These are phyloP conservation scores for Nadsonia commutata DNA, from an alignment of 1,139 yeast genomes.

Conservation along the genomic window DNA sequence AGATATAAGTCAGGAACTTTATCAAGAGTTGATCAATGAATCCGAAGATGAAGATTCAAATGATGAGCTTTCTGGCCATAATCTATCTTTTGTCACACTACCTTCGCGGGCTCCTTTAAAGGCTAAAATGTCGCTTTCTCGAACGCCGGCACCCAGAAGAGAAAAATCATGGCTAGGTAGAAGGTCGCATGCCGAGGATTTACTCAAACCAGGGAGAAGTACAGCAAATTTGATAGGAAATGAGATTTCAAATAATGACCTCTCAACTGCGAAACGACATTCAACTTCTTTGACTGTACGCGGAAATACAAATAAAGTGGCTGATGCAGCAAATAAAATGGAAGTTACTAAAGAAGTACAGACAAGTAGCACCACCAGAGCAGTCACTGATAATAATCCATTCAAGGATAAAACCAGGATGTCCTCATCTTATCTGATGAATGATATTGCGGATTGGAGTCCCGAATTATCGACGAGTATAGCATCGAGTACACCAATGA, in stretches of 20 bases:
- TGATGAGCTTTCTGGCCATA: too few species aligned
- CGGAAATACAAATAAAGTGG: too few species aligned
- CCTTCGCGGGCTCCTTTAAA: neutral
- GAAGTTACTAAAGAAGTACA: neutral
- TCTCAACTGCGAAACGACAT: too few species aligned
- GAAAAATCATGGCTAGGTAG: constrained; percentile 6
- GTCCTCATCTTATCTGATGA: neutral
- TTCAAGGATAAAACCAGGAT: neutral
- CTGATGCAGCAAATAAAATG: too few species aligned
- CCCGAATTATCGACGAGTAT: constrained; percentile 1
- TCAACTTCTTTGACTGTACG: too few species aligned
- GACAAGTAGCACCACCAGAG: neutral
- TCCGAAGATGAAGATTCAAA: too few species aligned
- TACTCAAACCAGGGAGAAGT: neutral
- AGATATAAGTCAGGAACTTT: too few species aligned
- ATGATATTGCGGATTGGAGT: neutral
- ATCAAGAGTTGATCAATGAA: too few species aligned
- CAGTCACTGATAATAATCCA: constrained; percentile 9
- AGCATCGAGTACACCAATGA: constrained; percentile 1
- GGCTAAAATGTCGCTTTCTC: neutral
- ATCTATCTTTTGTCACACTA: constrained; percentile 6
- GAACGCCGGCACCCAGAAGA: constrained; percentile 1
- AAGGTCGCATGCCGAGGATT: constrained; percentile 9
- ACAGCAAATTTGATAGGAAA: too few species aligned
- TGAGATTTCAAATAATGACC: neutral